Evolutionary conservation across 176 grass and related monocot genomes (phyloP), one percentile per base, ranked within the genome.

Genomic region (Raddia guianensis): DNA sequence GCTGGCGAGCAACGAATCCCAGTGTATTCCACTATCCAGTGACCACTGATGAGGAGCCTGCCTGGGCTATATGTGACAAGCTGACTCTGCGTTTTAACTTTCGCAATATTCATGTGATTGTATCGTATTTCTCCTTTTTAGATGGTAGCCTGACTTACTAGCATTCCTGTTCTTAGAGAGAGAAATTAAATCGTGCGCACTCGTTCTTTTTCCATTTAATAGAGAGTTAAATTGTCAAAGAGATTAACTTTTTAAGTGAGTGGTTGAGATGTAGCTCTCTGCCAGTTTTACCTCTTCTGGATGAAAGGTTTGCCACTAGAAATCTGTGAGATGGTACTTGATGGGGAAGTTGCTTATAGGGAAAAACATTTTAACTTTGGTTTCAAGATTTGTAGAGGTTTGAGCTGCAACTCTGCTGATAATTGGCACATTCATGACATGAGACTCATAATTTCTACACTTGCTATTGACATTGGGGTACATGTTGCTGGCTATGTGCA

Each of bases 211-310:
- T 27, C 27, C 27, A 27, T 27, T 27, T 27, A 27, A 27, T 27
- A 27, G 27, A 27, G 27, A 40, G 37, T 59, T 59, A 21, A 59
- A 59, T 59, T 59, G 56, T 59, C 56, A 10, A 59, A 21, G 8
- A 59, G n/a, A 59, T 59, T 10, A 21, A 59, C 56, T 27, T 27
- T 27, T 27, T 27, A 10, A 21, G 9, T n/a, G 20, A 72, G 40
- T 42, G 15, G 82, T 64, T 85, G 52, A 32, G 66, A 37, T 47
- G 74, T 78, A 43, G n/a, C 44, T 79, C 43, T 84, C 43, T 11
- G 40, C 60, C 50, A 67, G 72, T 60, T 44, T 45, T 57, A 60
- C 32, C 73, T 49, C 37, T 7, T 33, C 49, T 12, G 9, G 81
- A 58, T 37, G 51, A 12, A 32, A 74, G 54, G 13, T 58, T 80